Evolutionary conservation across 2,329 filamentous ascomycete genomes (phyloP).

Genomic region (Fusarium graminum): DNA sequence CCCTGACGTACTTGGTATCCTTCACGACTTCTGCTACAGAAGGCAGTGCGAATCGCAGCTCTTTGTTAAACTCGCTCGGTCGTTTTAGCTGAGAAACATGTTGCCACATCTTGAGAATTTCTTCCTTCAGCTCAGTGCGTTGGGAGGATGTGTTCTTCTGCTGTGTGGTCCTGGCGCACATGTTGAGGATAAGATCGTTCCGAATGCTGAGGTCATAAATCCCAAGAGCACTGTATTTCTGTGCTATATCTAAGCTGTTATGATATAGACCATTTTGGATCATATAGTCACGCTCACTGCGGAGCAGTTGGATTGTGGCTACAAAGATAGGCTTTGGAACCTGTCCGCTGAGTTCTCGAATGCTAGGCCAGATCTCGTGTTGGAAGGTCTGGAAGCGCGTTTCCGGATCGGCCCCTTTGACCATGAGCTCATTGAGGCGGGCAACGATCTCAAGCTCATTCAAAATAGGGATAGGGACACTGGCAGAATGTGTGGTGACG

Average conservation of each 20-base stretch:
- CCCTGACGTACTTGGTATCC: slow-evolving; percentile 22
- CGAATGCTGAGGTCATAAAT: slow-evolving; percentile 48
- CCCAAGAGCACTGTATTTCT: slow-evolving; percentile 46
- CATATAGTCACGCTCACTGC: slow-evolving; percentile 33
- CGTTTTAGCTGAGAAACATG: slow-evolving; percentile 55
- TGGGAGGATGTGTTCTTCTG: slow-evolving; percentile 24
- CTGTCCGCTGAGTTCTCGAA: slow-evolving; percentile 46
- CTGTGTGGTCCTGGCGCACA: slow-evolving; percentile 49
- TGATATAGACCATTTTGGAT: slow-evolving; percentile 30
- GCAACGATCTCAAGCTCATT: slow-evolving; percentile 51
- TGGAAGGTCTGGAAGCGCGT: slow-evolving; percentile 48
- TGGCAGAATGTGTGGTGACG: not conserved
- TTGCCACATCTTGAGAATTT: slow-evolving; percentile 55
- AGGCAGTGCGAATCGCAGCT: slow-evolving; percentile 51
- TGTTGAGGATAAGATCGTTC: slow-evolving; percentile 51
- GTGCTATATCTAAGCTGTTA: slow-evolving; percentile 46
- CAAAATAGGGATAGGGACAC: slow-evolving; percentile 21
- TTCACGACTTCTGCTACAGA: slow-evolving; percentile 47
- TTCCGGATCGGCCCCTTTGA: slow-evolving; percentile 12
- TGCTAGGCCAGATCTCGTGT: slow-evolving; percentile 50
- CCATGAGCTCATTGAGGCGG: slow-evolving; percentile 48
- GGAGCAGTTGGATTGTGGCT: slow-evolving; percentile 42
- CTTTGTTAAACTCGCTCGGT: slow-evolving; percentile 40
- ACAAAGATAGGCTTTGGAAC: slow-evolving; percentile 50
- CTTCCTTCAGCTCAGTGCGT: slow-evolving; percentile 43